Percentiles rank a stretch among this genome's conserved stretches.
Conservation (phyloP, 371 early-diverging fungal species). For the Saksenaea vasiformis region DNA sequence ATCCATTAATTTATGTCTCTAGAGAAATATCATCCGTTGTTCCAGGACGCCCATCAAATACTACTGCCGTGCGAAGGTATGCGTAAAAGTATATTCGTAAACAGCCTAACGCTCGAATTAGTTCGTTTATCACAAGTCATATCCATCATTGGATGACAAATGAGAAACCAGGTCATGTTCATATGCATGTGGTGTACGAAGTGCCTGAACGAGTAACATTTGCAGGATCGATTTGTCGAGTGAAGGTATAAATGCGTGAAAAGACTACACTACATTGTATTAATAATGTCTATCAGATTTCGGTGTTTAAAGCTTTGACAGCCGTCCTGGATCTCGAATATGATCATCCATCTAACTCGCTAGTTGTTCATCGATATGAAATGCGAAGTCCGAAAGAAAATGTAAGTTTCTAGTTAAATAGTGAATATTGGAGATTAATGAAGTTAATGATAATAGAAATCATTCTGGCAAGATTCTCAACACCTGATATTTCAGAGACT, state of each 20-base stretch:
- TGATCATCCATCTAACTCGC: slow-evolving; percentile 24
- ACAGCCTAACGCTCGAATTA: background rate
- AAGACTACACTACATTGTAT: background rate
- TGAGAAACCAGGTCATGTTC: slow-evolving; percentile 24
- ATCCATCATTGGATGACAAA: slow-evolving; percentile 31
- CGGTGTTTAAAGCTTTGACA: slow-evolving; percentile 29
- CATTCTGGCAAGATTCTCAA: slow-evolving; percentile 32
- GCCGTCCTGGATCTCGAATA: slow-evolving; percentile 38
- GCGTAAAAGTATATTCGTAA: background rate
- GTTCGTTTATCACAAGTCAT: slow-evolving; percentile 25
- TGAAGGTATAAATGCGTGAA: slow-evolving; percentile 23
- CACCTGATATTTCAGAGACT: slow-evolving; percentile 43
- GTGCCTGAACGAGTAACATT: slow-evolving; percentile 26
- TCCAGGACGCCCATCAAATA: slow-evolving; percentile 1
- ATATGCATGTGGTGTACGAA: slow-evolving; percentile 17
- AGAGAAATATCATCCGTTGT: slow-evolving; percentile 19
- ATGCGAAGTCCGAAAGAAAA: slow-evolving; percentile 42
- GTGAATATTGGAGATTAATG: no score
- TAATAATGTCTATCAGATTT: slow-evolving; percentile 19
- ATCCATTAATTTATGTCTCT: no score
- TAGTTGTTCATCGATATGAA: slow-evolving; percentile 40
- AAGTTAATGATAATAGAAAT: no score
- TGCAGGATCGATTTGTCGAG: slow-evolving; percentile 35
- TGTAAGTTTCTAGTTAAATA: no score
- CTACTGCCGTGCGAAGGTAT: slow-evolving; percentile 7